These are phyloP conservation scores for Maudiozyma bulderi DNA, from an alignment of 805 yeast species.

Conservation along the genomic window DNA sequence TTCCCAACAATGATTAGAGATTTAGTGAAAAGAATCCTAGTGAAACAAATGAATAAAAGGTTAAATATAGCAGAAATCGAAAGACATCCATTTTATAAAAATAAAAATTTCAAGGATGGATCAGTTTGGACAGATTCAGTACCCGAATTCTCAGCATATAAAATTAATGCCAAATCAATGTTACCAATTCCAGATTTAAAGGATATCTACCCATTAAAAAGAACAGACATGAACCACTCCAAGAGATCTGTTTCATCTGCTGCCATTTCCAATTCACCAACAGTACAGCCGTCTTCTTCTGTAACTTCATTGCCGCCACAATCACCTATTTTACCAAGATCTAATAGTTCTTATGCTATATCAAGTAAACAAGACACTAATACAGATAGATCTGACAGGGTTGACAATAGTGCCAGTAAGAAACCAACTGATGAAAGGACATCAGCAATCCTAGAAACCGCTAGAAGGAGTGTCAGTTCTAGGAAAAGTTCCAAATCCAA, in stretches of 20 bases:
- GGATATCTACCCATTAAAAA: constrained; percentile 5
- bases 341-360: constrained; percentile 1
- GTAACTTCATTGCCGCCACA: background rate
- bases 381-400: background rate
- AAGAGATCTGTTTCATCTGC: constrained; percentile 1
- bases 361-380: background rate
- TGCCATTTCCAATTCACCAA: background rate
- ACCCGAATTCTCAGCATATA: constrained; percentile 64
- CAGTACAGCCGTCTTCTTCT: background rate
- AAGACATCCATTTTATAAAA: constrained; percentile 53
- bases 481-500: constrained; percentile 10
- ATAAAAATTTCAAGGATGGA: constrained; percentile 45
- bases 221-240: background rate
- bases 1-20: constrained; percentile 68
- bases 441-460: constrained; percentile 24
- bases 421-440: constrained; percentile 24
- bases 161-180: constrained; percentile 70
- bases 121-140: constrained; percentile 50
- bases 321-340: background rate
- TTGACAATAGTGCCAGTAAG: constrained; percentile 1
- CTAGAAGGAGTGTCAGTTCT: constrained; percentile 16
- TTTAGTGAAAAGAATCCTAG: constrained; percentile 57
- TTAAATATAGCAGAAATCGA: constrained; percentile 48
- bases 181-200: constrained; percentile 53
- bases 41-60: constrained; percentile 56